phyloP scores from a whole-genome alignment of 140 eudicot species.

The Senecio squalidus region DNA sequence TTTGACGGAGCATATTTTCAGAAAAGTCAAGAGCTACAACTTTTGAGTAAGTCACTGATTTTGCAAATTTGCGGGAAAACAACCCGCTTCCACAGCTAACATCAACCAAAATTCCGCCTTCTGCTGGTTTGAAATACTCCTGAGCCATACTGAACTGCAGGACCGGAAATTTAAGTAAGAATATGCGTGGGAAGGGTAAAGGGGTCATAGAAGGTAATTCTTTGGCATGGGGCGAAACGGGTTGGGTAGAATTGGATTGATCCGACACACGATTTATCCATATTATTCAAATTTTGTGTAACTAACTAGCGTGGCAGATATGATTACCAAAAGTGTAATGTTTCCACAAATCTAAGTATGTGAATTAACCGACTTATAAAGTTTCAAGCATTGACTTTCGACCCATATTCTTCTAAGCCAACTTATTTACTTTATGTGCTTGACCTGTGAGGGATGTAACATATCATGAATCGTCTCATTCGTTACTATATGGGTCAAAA shows the following conservation, averaged over 20 bases:
- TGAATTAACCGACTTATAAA: no score
- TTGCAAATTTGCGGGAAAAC: slow-evolving; percentile 81
- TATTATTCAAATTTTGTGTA: no score
- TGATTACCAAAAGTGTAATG: no score
- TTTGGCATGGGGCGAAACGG: no score
- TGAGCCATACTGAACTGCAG: slow-evolving; percentile 91
- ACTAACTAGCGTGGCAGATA: no score
- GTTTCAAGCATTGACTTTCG: no score
- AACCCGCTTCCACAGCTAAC: slow-evolving; percentile 97
- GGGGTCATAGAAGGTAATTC: no score
- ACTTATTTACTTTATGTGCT: background rate
- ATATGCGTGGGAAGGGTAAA: background rate
- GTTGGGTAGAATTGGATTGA: no score
- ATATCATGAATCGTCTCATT: background rate
- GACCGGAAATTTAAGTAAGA: slow-evolving; percentile 1
- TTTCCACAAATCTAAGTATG: no score
- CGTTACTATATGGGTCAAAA: background rate
- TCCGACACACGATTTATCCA: no score
- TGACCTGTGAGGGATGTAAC: background rate
- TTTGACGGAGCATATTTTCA: slow-evolving; percentile 93
- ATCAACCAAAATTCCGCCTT: slow-evolving; percentile 86
- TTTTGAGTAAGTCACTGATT: slow-evolving; percentile 69
- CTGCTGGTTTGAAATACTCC: slow-evolving; percentile 77
- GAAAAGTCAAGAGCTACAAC: slow-evolving; percentile 92
- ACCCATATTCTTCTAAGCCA: background rate